A percentile compares a stretch with the other conserved stretches of the same genome.
phyloP scores from a whole-genome alignment of 2,329 filamentous ascomycete genomes.

The Pseudogymnoascus pannorum region DNA sequence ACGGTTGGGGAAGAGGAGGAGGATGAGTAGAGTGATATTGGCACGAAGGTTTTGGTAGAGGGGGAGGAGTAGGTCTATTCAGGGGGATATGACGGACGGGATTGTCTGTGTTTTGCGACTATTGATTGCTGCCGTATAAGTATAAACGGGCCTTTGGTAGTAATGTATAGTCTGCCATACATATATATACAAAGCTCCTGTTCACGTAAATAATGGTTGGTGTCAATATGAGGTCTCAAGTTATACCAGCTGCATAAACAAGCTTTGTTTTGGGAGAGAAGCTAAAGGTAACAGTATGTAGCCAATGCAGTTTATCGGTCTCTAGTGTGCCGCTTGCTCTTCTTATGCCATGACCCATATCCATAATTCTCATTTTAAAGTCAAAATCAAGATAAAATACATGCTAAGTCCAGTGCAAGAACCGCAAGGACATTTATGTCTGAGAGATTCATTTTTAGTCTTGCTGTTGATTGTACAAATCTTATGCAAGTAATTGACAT shows the following conservation, averaged over 20 bases:
- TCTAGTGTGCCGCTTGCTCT: too few relatives aligned
- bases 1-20: not conserved
- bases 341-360: too few relatives aligned
- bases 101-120: not conserved
- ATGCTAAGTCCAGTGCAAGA: too few relatives aligned
- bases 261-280: too few relatives aligned
- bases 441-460: too few relatives aligned
- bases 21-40: not conserved
- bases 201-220: not conserved
- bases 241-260: not conserved
- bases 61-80: not conserved
- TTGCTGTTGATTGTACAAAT: too few relatives aligned
- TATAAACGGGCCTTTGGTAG: not conserved
- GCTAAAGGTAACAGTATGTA: too few relatives aligned
- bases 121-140: not conserved
- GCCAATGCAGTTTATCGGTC: too few relatives aligned
- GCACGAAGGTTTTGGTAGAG: not conserved
- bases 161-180: not conserved
- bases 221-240: not conserved
- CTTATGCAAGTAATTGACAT: too few relatives aligned
- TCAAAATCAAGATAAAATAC: too few relatives aligned
- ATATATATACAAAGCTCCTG: not conserved
- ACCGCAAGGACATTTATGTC: too few relatives aligned
- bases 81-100: not conserved
- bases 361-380: too few relatives aligned